Base-by-base conservation (phyloP, 2,329 filamentous ascomycete genomes). In the Chrysoporthe deuterocubensis region DNA sequence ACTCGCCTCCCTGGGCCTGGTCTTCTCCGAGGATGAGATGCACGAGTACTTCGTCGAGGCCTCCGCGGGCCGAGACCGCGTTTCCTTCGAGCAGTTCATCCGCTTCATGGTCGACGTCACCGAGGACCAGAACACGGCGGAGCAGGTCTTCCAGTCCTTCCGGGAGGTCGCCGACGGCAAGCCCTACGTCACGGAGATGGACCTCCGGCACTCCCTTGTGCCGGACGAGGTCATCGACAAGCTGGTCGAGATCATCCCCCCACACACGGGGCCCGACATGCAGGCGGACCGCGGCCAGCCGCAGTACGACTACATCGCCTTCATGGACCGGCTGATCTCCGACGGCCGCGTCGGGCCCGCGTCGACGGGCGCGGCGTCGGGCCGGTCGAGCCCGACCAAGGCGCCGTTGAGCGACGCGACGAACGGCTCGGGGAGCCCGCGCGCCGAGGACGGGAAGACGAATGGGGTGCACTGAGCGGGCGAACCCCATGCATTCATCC, bases 91-190 rank as follows among this genome's bases (percentile, higher is more conserved):
- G 82, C 95, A 98, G 80, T 99, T 99, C 77, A 99, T 99, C 78
- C 90, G 93, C 50, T 99, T 99, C 85, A 99, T 99, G 96, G 96
- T 99, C 60, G 93, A 97, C 73, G 96, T 97, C 62, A 99, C 96
- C 14, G 96, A 99, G 80, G 96, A 99, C 77, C 96, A 99, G 81
- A 97, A 99, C 78, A 97, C 94, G 4, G 96, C 96, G 14, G 96
- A 98, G 80, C 96, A 99, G 79, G 96, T 99, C 5, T 98, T 96
- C 83, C 95, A 99, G 81, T 96, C 92, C 71, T 99, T 99, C 87
- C 89, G 90, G 67, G 96, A 99, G 80, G 96, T 99, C 58, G 96
- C 96, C 21, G 96, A 99, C 81, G 96, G 96, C 72, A 99, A 99
- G 84, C 94, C 95, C 13, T 99, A 99, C 78, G 96, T 99, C 52